Base-by-base conservation (phyloP, 306 rosid genomes). In the Albizia julibrissin region DNA sequence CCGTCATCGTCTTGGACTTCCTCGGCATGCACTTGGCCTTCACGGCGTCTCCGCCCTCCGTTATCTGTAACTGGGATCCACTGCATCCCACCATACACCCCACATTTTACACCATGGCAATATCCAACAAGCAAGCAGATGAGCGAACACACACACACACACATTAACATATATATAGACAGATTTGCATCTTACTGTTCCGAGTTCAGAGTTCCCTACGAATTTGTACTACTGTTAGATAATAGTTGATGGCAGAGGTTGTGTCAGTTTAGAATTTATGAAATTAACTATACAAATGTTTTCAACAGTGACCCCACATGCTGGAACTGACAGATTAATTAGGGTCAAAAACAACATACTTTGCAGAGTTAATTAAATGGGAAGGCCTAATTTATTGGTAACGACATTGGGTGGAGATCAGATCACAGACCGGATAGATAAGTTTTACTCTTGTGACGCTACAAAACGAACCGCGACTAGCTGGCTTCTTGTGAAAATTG, bases 1-100 rank as follows among this genome's bases (percentile, higher is more conserved):
- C 43, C 58, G 85, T 19, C 40, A 81, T 34, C 40, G 92, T 14
- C 87, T 85, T 93, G 10, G 91, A 87, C 85, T 86, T 95, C 81
- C 96, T 87, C 4, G 99, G 99, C 76, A 95, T 91, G 94, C 99
- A 95, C 77, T 93, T 95, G 34, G 92, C 87, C 27, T 89, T 84
- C 76, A 72, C 96, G 1, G 81, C 87, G 5, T 88, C 93, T 79
- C 86, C 94, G 47, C 83, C 81, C 74, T 88, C 96, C 12, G 75
- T 81, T 79, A 91, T 71, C 61, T 92, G 90, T 89, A 93, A 29
- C 84, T 87, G 91, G 10, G 91, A 87, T 43, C 91, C 87, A 73
- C 99, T 95, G 93, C 87, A 83, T 10, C 59, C 61, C 61, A 66
- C 8, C 31, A 72, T 1, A 71, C 21, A 74, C 31, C 19, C 42